Conservation (phyloP, 2,329 filamentous ascomycete genomes). For the Aspergillus bombycis region DNA sequence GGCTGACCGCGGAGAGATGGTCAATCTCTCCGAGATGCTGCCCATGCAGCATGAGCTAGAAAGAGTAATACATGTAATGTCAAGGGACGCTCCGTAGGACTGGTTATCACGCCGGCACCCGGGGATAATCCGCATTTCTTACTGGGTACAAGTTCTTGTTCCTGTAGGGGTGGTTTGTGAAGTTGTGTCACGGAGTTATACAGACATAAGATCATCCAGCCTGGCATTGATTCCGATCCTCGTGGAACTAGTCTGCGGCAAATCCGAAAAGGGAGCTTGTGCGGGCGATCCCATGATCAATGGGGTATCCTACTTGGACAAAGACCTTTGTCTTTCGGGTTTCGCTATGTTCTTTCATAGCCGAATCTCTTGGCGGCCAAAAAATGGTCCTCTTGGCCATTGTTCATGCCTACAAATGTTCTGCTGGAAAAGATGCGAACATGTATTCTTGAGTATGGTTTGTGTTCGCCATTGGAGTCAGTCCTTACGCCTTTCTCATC, state of each 20-base stretch:
- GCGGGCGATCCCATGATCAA: no score
- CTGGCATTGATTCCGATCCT: neutral
- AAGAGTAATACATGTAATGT: neutral
- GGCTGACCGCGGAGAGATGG: neutral
- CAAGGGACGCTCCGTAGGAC: neutral
- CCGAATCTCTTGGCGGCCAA: neutral
- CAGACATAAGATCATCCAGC: neutral
- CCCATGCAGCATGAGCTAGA: neutral
- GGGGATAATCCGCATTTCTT: neutral
- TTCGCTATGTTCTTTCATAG: neutral
- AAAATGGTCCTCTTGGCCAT: neutral
- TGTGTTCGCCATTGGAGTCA: neutral
- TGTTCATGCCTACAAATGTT: neutral
- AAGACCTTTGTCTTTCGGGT: neutral
- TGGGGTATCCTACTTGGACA: neutral
- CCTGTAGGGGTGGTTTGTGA: neutral
- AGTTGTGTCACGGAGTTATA: neutral
- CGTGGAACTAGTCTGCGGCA: neutral
- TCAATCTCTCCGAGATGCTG: neutral
- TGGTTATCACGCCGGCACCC: neutral
- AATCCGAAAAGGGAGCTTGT: neutral
- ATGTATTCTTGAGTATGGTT: neutral
- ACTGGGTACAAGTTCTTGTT: neutral
- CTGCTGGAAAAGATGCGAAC: neutral
- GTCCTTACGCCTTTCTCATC: no score